A percentile compares a stretch with the other conserved stretches of the same genome.
These are phyloP conservation scores for Trematosphaeria pertusa DNA, from an alignment of 2,329 filamentous ascomycete species.

Conservation along the genomic window DNA sequence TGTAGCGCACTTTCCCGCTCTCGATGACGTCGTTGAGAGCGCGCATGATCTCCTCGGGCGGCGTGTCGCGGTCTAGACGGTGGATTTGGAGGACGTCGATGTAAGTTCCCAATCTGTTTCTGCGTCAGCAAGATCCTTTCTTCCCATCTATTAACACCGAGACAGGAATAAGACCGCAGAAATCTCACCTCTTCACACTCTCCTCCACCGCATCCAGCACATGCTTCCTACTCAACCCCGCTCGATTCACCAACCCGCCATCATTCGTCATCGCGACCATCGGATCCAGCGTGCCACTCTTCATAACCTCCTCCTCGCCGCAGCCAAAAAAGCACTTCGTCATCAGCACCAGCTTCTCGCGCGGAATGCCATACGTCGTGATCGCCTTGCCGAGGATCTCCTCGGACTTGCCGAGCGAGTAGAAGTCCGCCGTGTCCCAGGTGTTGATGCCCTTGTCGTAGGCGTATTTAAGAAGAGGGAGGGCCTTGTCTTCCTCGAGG, in stretches of 20 bases:
- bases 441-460: slow-evolving; percentile 54
- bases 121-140: not conserved
- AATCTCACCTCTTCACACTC: slow-evolving; percentile 8
- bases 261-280: slow-evolving; percentile 13
- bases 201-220: slow-evolving; percentile 51
- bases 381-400: slow-evolving; percentile 37
- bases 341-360: slow-evolving; percentile 37
- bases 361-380: slow-evolving; percentile 34
- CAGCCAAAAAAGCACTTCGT: slow-evolving; percentile 28
- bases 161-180: too few relatives aligned
- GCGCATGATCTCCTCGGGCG: slow-evolving; percentile 30
- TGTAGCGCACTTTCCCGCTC: slow-evolving; percentile 32
- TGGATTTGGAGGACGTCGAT: slow-evolving; percentile 35
- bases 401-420: slow-evolving; percentile 39
- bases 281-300: not conserved
- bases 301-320: slow-evolving; percentile 3
- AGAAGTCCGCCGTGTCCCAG: slow-evolving; percentile 48
- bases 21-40: slow-evolving; percentile 29
- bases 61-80: slow-evolving; percentile 20
- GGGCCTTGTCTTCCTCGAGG: slow-evolving; percentile 45
- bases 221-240: slow-evolving; percentile 46
- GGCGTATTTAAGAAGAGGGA: slow-evolving; percentile 50
- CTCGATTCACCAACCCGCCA: slow-evolving; percentile 41
- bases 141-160: too few relatives aligned
- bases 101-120: slow-evolving; percentile 25